phyloP scores from a whole-genome alignment of 306 rosid species.

The Begonia masoniana region DNA sequence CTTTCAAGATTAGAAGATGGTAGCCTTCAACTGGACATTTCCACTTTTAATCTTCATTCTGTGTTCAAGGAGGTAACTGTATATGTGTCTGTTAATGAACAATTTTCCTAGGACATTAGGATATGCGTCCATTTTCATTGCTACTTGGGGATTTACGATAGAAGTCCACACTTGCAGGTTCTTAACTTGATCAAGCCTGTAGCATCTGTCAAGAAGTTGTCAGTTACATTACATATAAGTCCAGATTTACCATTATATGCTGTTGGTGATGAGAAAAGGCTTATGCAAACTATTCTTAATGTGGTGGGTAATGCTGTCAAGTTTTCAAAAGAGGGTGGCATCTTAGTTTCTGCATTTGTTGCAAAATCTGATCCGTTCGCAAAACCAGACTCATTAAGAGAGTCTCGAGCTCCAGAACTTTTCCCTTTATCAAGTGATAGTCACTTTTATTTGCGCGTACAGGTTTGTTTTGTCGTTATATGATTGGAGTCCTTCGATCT shows the following conservation, averaged over 20 bases:
- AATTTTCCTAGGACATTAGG: constrained; percentile 1
- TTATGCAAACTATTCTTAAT: constrained; percentile 76
- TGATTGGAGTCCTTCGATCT: constrained; percentile 9
- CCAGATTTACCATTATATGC: constrained; percentile 70
- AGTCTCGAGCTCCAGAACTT: constrained; percentile 58
- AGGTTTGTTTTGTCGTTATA: constrained; percentile 27
- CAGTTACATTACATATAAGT: constrained; percentile 41
- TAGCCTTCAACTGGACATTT: constrained; percentile 72
- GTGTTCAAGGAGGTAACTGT: constrained; percentile 55
- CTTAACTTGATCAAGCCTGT: constrained; percentile 76
- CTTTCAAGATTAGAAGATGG: constrained; percentile 98
- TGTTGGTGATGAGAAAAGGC: constrained; percentile 81
- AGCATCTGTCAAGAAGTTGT: constrained; percentile 71
- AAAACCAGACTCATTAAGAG: constrained; percentile 54
- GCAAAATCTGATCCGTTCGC: constrained; percentile 21
- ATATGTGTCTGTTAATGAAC: constrained; percentile 3
- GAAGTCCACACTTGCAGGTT: constrained; percentile 44
- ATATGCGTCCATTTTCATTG: constrained; percentile 7
- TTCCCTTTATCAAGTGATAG: constrained; percentile 48
- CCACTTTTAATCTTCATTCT: constrained; percentile 67
- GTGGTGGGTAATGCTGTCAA: constrained; percentile 94
- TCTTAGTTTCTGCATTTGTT: constrained; percentile 47
- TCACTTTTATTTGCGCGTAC: constrained; percentile 78
- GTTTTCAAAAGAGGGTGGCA: constrained; percentile 83
- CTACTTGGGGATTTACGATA: constrained; percentile 8